A percentile compares a stretch with the other conserved stretches of the same genome.
Evolutionary conservation across 2,329 filamentous ascomycete genomes (phyloP).

Genomic region (Delphinella strobiligena): DNA sequence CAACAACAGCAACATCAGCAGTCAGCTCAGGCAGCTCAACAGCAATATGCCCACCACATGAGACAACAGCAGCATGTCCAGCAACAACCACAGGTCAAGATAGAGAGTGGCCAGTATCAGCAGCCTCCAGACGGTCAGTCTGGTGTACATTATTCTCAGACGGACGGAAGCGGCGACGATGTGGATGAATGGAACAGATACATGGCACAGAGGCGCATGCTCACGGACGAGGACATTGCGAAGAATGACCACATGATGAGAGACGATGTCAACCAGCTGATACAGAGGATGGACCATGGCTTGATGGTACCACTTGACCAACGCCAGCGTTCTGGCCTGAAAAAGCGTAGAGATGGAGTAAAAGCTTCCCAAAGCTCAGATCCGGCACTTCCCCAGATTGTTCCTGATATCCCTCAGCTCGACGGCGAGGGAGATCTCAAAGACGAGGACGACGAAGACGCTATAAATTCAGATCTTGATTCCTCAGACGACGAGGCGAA

Average conservation of each 20-base stretch:
- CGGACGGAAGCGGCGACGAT: conserved; percentile 61
- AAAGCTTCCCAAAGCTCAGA: conserved; percentile 6
- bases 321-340: conserved; percentile 28
- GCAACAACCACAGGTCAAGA: conserved; percentile 22
- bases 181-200: conserved; percentile 46
- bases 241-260: conserved; percentile 59
- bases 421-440: conserved; percentile 30
- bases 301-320: conserved; percentile 61
- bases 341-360: conserved; percentile 12
- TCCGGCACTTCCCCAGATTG: neutral
- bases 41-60: conserved; percentile 26
- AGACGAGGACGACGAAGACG: conserved; percentile 64
- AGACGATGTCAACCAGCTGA: conserved; percentile 51
- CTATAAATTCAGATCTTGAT: conserved; percentile 96
- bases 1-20: conserved; percentile 21
- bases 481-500: conserved; percentile 63
- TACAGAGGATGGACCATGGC: conserved; percentile 60
- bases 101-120: no score
- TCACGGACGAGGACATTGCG: conserved; percentile 40
- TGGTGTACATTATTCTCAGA: no score
- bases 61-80: conserved; percentile 25
- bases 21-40: conserved; percentile 27
- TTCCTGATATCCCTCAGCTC: conserved; percentile 5
- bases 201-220: conserved; percentile 44
- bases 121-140: no score